These are phyloP conservation scores for Marasmius oreades DNA, from an alignment of 1,284 basidiomycete genomes.

Conservation along the genomic window DNA sequence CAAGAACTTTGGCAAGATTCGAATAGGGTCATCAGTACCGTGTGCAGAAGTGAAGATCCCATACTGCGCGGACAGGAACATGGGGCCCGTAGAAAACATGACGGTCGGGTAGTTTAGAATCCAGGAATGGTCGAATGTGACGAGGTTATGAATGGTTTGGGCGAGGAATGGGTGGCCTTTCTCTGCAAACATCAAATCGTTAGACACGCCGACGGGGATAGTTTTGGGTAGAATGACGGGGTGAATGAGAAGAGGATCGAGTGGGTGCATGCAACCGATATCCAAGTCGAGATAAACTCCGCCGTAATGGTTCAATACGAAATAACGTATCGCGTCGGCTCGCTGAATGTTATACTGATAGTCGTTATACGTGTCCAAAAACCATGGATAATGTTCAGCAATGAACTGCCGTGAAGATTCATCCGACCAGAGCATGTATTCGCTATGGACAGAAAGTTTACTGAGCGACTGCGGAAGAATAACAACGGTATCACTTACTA, in stretches of 20 bases:
- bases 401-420: conserved; percentile 88
- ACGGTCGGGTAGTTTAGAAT: conserved; percentile 97
- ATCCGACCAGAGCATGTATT: conserved; percentile 99
- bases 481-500: conserved; percentile 63
- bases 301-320: conserved; percentile 93
- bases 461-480: conserved; percentile 10
- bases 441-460: conserved; percentile 42
- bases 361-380: conserved; percentile 87
- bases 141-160: conserved; percentile 89
- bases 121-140: conserved; percentile 93
- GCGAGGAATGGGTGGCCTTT: conserved; percentile 88
- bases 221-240: conserved; percentile 92
- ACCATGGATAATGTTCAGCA: conserved; percentile 85
- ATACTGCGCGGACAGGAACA: conserved; percentile 89
- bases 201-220: conserved; percentile 94
- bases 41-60: conserved; percentile 78
- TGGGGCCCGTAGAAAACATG: conserved; percentile 98
- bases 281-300: conserved; percentile 98
- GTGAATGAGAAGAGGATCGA: conserved; percentile 87
- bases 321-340: conserved; percentile 97
- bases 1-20: conserved; percentile 89
- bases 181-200: conserved; percentile 94
- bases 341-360: conserved; percentile 96
- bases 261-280: conserved; percentile 87
- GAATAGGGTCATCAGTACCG: conserved; percentile 67